Evolutionary conservation across 768 basidiomycete species (phyloP).

Genomic region (Lactarius pseudohatsudake): DNA sequence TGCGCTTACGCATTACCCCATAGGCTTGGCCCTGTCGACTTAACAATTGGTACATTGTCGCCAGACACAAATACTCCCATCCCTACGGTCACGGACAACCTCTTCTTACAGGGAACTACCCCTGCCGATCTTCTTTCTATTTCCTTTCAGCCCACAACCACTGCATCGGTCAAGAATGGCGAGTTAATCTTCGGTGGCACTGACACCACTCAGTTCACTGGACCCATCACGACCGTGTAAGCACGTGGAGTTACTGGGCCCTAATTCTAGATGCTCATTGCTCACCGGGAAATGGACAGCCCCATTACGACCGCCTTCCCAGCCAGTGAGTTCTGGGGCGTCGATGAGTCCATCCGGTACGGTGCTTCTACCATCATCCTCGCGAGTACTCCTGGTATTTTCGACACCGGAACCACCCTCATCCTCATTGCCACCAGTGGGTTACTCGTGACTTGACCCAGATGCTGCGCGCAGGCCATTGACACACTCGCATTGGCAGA

Average conservation of each 20-base stretch:
- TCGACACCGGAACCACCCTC: conserved; percentile 37
- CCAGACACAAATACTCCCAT: conserved; percentile 33
- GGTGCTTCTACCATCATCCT: conserved; percentile 31
- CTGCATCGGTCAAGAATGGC: conserved; percentile 30
- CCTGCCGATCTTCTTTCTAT: conserved; percentile 31
- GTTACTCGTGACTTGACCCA: conserved; percentile 16
- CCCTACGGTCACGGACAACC: conserved; percentile 47
- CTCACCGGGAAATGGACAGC: conserved; percentile 24
- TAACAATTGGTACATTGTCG: conserved; percentile 48
- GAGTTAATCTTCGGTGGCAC: conserved; percentile 40
- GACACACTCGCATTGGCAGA: conserved; percentile 31
- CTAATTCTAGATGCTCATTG: not conserved
- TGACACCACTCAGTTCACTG: conserved; percentile 37
- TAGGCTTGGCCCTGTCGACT: conserved; percentile 59
- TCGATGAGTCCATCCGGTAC: conserved; percentile 34
- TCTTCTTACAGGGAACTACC: conserved; percentile 34
- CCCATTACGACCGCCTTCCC: conserved; percentile 32
- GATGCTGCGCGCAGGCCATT: conserved; percentile 31
- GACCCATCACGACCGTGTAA: conserved; percentile 32
- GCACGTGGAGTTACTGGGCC: conserved; percentile 7
- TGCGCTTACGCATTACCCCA: not conserved
- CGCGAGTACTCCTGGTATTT: conserved; percentile 33
- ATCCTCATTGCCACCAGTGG: conserved; percentile 30
- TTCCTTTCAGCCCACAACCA: conserved; percentile 32
- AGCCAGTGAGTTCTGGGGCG: conserved; percentile 34